Percentiles rank a stretch among this genome's conserved stretches.
Evolutionary conservation across 1,139 yeast genomes (phyloP).

Genomic region (Protomyces pachydermus): DNA sequence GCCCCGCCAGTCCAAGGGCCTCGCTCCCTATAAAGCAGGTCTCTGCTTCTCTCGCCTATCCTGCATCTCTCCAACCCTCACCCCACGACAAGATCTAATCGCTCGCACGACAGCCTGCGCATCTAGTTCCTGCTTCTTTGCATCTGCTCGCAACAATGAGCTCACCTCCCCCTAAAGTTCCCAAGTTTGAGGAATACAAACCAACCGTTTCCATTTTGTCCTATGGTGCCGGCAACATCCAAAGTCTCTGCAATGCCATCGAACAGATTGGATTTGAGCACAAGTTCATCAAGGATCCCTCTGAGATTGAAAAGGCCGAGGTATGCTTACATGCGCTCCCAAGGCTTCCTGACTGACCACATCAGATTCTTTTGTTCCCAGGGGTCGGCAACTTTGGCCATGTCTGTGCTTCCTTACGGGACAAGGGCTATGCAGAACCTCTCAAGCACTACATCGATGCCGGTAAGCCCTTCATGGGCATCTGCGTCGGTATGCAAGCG

Average conservation of each 20-base stretch:
- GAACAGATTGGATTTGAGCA: constrained; percentile 66
- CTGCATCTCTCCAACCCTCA: too few species aligned
- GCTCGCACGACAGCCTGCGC: background rate
- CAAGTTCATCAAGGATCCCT: constrained; percentile 39
- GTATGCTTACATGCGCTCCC: constrained; percentile 9
- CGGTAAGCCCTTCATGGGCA: constrained; percentile 88
- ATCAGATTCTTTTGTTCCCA: constrained; percentile 59
- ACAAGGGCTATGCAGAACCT: constrained; percentile 61
- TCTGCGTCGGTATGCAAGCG: constrained; percentile 92
- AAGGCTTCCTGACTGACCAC: background rate
- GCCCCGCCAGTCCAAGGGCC: too few species aligned
- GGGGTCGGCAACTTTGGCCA: constrained; percentile 98
- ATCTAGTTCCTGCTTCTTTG: background rate
- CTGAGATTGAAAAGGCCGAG: constrained; percentile 36
- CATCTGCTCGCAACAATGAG: background rate
- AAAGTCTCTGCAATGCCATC: constrained; percentile 81
- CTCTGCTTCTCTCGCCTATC: too few species aligned
- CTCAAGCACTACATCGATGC: constrained; percentile 58
- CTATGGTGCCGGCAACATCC: constrained; percentile 91
- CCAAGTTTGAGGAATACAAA: constrained; percentile 23
- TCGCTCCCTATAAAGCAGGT: too few species aligned
- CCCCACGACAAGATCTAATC: background rate
- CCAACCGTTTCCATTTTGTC: constrained; percentile 51
- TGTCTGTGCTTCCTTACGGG: constrained; percentile 65
- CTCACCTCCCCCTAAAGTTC: constrained; percentile 18